Conservation (phyloP, 2,329 filamentous ascomycete genomes). For the Paradendryphiella salina region DNA sequence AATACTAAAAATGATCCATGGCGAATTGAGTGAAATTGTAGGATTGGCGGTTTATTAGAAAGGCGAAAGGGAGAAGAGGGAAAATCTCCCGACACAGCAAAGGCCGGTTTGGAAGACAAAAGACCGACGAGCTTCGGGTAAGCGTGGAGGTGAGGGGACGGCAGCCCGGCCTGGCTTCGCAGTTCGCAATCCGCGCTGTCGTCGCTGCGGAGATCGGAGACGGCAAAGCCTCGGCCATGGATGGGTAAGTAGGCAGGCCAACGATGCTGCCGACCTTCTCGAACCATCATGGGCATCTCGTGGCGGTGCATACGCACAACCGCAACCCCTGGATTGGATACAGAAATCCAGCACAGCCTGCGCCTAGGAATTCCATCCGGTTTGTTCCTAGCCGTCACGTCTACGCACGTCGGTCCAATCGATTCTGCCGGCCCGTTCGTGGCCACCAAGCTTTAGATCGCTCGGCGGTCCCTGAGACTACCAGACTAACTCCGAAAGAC, state of each 20-base stretch:
- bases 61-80: background rate
- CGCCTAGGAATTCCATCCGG: background rate
- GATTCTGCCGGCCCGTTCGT: constrained; percentile 11
- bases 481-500: constrained; percentile 7
- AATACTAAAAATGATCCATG: constrained; percentile 30
- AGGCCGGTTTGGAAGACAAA: constrained; percentile 1
- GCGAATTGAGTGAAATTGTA: constrained; percentile 1
- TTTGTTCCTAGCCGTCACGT: constrained; percentile 10
- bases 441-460: constrained; percentile 28
- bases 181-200: constrained; percentile 8
- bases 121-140: constrained; percentile 6
- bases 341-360: too few relatives aligned
- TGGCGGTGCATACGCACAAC: too few relatives aligned
- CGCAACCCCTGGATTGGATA: too few relatives aligned
- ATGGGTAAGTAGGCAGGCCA: background rate
- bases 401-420: constrained; percentile 2
- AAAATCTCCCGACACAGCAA: background rate
- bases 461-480: constrained; percentile 15
- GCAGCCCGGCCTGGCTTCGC: constrained; percentile 4
- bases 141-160: constrained; percentile 11
- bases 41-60: background rate
- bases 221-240: constrained; percentile 11
- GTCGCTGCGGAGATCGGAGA: constrained; percentile 12
- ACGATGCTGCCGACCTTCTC: too few relatives aligned
- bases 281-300: too few relatives aligned